Percentiles rank a stretch among this genome's conserved stretches.
These are phyloP conservation scores for Pittosporum tobira DNA, from an alignment of 129 eudicot species.

Conservation along the genomic window DNA sequence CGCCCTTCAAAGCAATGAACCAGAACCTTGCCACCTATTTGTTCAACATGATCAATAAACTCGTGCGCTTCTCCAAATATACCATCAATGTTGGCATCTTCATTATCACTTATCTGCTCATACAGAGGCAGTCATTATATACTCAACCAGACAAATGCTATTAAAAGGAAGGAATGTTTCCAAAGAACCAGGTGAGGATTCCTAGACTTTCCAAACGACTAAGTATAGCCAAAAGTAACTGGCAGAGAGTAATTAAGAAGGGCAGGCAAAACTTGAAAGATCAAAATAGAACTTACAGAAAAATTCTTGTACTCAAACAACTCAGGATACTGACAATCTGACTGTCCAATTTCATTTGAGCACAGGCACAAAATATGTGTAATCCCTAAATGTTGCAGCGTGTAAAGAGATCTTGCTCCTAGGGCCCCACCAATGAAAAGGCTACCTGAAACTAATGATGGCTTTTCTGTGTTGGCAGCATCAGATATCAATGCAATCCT, in stretches of 20 bases:
- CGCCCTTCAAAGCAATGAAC: constrained; percentile 99
- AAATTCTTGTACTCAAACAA: constrained; percentile 69
- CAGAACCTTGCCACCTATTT: constrained; percentile 76
- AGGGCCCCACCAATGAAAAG: constrained; percentile 91
- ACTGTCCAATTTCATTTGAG: constrained; percentile 92
- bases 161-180: no score
- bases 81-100: constrained; percentile 68
- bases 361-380: constrained; percentile 90
- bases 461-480: constrained; percentile 94
- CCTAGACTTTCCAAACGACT: no score
- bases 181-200: no score
- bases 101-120: constrained; percentile 71
- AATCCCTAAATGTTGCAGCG: constrained; percentile 85
- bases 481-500: constrained; percentile 83
- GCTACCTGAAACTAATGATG: constrained; percentile 46
- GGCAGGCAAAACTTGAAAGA: neutral
- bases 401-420: constrained; percentile 90
- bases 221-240: no score
- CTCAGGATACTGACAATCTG: constrained; percentile 81
- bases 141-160: neutral
- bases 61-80: constrained; percentile 82
- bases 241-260: neutral
- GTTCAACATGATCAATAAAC: constrained; percentile 64
- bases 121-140: neutral
- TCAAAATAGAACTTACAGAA: constrained; percentile 49